phyloP scores from a whole-genome alignment of 148 eudicot genomes.

The Pouteria glomerata region DNA sequence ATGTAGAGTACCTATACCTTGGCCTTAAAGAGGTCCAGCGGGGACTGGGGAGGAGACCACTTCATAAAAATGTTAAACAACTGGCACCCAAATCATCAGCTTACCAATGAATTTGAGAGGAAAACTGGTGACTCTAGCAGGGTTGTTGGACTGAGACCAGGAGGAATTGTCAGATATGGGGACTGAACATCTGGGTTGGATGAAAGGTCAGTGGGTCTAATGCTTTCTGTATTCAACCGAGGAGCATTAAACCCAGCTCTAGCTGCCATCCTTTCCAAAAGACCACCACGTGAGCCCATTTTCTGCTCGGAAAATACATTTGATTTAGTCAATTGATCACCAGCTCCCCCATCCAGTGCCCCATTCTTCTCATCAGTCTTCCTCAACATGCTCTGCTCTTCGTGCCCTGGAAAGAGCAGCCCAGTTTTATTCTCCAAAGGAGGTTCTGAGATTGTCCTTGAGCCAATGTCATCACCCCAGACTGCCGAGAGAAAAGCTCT shows the following conservation, averaged over 20 bases:
- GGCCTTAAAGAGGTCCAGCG: no score
- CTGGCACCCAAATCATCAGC: background rate
- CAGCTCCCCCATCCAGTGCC: slow-evolving; percentile 1
- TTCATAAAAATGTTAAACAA: no score
- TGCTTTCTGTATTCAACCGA: slow-evolving; percentile 44
- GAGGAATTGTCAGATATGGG: slow-evolving; percentile 40
- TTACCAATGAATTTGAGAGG: slow-evolving; percentile 49
- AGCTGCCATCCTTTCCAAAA: slow-evolving; percentile 45
- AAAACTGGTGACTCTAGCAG: slow-evolving; percentile 64
- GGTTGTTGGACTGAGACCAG: slow-evolving; percentile 44
- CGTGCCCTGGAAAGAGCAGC: slow-evolving; percentile 1
- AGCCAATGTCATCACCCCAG: slow-evolving; percentile 26
- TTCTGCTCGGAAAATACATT: slow-evolving; percentile 27
- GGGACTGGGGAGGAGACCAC: no score
- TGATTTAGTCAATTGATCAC: slow-evolving; percentile 15
- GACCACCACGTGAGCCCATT: slow-evolving; percentile 36
- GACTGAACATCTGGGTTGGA: slow-evolving; percentile 30
- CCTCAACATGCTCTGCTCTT: slow-evolving; percentile 2
- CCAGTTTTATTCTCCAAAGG: slow-evolving; percentile 11
- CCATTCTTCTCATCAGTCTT: slow-evolving; percentile 21
- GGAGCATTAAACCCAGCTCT: slow-evolving; percentile 57
- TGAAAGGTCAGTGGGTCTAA: slow-evolving; percentile 28
- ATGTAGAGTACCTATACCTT: no score
- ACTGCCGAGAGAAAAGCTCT: slow-evolving; percentile 35
- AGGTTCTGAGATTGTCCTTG: slow-evolving; percentile 19